A percentile compares a stretch with the other conserved stretches of the same genome.
phyloP scores from a whole-genome alignment of 2,329 filamentous ascomycete genomes.

The Xylaria sp. region DNA sequence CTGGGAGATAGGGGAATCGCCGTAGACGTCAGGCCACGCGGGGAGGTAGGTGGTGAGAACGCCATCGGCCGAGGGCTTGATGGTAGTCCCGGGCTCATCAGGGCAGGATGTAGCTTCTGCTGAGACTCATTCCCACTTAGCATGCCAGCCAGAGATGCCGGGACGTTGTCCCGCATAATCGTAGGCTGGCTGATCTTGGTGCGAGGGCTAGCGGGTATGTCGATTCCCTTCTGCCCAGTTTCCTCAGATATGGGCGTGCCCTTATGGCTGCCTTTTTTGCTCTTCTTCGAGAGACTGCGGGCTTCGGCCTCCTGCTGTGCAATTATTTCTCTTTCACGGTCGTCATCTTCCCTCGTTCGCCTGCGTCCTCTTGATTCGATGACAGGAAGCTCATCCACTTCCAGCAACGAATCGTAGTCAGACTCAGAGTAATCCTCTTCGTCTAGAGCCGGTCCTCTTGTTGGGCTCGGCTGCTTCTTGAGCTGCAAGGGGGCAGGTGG shows the following conservation, averaged over 20 bases:
- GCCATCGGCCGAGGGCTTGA: constrained; percentile 68
- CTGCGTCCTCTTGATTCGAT: constrained; percentile 75
- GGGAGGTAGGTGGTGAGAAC: constrained; percentile 75
- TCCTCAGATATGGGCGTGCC: constrained; percentile 56
- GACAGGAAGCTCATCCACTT: constrained; percentile 70
- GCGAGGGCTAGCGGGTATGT: constrained; percentile 54
- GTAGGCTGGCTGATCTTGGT: constrained; percentile 46
- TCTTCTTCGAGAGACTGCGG: constrained; percentile 79
- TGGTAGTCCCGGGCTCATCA: constrained; percentile 70
- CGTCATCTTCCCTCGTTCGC: constrained; percentile 88
- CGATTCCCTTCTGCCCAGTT: constrained; percentile 45
- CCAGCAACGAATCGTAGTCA: constrained; percentile 82
- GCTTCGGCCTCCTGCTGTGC: constrained; percentile 73
- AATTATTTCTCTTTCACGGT: constrained; percentile 77
- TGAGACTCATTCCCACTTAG: constrained; percentile 53
- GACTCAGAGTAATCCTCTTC: constrained; percentile 75
- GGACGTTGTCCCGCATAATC: constrained; percentile 53
- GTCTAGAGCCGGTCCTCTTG: constrained; percentile 53
- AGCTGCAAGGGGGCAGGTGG: constrained; percentile 88
- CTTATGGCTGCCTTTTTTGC: constrained; percentile 64
- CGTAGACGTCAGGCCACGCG: constrained; percentile 60
- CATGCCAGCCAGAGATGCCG: constrained; percentile 64
- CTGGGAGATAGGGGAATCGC: constrained; percentile 74
- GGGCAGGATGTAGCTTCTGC: constrained; percentile 52
- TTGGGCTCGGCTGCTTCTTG: constrained; percentile 54